These are phyloP conservation scores for Tagetes patula DNA, from an alignment of 129 eudicot genomes.

Conservation along the genomic window DNA sequence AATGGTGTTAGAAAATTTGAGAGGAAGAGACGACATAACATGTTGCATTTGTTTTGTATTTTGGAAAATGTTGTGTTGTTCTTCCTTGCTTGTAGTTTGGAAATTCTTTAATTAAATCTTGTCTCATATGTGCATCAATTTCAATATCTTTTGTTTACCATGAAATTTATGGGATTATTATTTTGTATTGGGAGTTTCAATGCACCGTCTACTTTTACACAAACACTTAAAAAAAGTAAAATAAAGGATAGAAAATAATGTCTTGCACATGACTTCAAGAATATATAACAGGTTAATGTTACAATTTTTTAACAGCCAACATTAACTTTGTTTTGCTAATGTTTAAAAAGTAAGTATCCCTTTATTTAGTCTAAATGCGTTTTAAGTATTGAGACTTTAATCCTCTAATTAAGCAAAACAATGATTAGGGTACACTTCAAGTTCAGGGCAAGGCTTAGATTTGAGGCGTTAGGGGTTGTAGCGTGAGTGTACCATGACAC, in stretches of 20 bases:
- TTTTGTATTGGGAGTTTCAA: conserved; percentile 26
- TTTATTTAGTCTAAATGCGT: too few species aligned
- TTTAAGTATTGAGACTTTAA: too few species aligned
- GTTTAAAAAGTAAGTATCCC: too few species aligned
- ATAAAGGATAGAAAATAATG: background rate
- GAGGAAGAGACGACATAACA: conserved; percentile 31
- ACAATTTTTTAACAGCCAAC: too few species aligned
- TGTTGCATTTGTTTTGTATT: conserved; percentile 17
- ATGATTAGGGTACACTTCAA: too few species aligned
- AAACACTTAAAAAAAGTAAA: background rate
- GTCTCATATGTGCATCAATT: conserved; percentile 23
- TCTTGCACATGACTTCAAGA: conserved; percentile 35
- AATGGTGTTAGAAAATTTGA: background rate
- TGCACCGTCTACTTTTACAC: conserved; percentile 22
- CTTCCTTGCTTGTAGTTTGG: conserved; percentile 30
- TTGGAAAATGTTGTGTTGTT: conserved; percentile 25
- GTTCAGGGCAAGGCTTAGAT: too few species aligned
- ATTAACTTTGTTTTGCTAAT: too few species aligned
- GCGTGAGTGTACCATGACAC: too few species aligned
- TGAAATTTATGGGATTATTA: background rate
- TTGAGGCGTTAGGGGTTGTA: too few species aligned
- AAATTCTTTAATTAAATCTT: conserved; percentile 34
- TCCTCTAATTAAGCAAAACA: too few species aligned
- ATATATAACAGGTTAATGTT: background rate
- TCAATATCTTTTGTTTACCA: conserved; percentile 10